Conservation (phyloP, 768 basidiomycete species). For the Coprinopsis marcescibilis region DNA sequence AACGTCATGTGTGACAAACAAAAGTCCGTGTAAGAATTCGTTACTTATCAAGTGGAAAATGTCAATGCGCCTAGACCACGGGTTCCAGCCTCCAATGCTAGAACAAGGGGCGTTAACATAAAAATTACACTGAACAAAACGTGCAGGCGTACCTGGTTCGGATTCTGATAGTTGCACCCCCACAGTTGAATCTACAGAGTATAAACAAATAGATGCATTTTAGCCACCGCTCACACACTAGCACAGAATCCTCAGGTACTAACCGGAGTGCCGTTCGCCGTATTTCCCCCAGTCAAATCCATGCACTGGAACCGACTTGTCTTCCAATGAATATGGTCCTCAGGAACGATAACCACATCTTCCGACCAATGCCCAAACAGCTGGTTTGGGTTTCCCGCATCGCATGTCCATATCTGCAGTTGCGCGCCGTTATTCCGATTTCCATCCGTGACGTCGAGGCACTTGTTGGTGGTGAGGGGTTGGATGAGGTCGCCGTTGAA, state of each 20-base stretch:
- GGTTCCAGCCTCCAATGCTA: constrained; percentile 6
- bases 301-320: constrained; percentile 10
- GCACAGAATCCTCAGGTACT: background rate
- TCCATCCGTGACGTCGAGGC: constrained; percentile 18
- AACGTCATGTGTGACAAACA: no score
- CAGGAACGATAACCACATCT: constrained; percentile 7
- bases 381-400: constrained; percentile 17
- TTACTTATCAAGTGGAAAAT: no score
- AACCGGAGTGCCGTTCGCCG: constrained; percentile 12
- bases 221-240: background rate
- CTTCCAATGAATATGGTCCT: constrained; percentile 13
- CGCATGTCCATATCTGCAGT: constrained; percentile 21
- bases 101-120: background rate
- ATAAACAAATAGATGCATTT: background rate
- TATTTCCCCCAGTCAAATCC: constrained; percentile 13
- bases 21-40: no score
- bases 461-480: constrained; percentile 17
- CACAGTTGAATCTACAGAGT: constrained; percentile 11
- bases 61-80: no score
- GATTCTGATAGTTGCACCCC: constrained; percentile 12
- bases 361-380: constrained; percentile 12
- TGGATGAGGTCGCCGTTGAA: constrained; percentile 14
- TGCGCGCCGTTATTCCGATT: constrained; percentile 13
- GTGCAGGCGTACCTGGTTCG: constrained; percentile 7
- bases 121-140: background rate